Conservation (phyloP, 2,329 filamentous ascomycete species). For the Purpureocillium lavendulum region DNA sequence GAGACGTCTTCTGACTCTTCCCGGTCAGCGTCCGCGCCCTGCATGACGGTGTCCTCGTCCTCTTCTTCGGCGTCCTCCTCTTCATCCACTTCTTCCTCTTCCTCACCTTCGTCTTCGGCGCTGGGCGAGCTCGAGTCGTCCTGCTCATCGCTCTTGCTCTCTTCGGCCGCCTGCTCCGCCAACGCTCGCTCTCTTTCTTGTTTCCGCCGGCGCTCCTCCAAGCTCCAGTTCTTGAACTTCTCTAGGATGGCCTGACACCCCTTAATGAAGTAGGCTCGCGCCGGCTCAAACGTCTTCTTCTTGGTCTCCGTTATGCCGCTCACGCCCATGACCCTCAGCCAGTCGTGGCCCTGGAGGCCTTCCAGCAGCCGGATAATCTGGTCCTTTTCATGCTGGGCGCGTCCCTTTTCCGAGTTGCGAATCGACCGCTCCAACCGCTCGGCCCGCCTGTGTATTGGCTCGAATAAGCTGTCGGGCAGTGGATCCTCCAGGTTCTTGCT, state of each 20-base stretch:
- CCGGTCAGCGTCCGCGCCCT: constrained; percentile 18
- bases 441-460: constrained; percentile 47
- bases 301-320: constrained; percentile 76
- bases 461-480: constrained; percentile 46
- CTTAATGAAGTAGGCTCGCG: constrained; percentile 74
- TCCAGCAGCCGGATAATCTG: constrained; percentile 62
- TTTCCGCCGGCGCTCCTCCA: constrained; percentile 80
- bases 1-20: constrained; percentile 10
- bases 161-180: constrained; percentile 20
- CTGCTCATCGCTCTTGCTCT: constrained; percentile 25
- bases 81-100: constrained; percentile 26
- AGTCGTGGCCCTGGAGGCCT: constrained; percentile 82
- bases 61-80: constrained; percentile 18
- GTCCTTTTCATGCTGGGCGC: constrained; percentile 59
- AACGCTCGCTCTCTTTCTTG: constrained; percentile 58
- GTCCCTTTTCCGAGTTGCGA: constrained; percentile 54
- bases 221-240: constrained; percentile 82
- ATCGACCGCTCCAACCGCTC: constrained; percentile 54
- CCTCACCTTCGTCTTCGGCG: constrained; percentile 15
- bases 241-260: constrained; percentile 75
- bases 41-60: too few species aligned
- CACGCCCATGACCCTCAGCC: constrained; percentile 86
- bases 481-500: constrained; percentile 41
- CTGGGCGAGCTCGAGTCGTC: constrained; percentile 12
- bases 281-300: constrained; percentile 79